Base-by-base conservation (phyloP, 768 basidiomycete species). In the Mrakia gelida region DNA sequence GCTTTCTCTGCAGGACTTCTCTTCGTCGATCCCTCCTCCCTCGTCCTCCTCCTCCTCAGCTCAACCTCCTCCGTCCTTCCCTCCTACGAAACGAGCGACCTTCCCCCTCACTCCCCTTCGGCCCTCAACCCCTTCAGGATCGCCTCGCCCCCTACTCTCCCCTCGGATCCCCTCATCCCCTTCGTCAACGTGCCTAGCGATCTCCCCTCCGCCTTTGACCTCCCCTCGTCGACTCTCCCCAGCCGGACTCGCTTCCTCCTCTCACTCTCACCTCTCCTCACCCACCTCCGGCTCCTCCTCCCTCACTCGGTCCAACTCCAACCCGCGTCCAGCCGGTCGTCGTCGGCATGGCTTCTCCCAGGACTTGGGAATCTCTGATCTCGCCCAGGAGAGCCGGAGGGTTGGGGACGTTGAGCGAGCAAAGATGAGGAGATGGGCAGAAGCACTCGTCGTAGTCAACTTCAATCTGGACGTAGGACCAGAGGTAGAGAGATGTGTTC, bases 381-480 rank as follows among this genome's bases (percentile, higher is more conserved):
- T 23, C 34, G 52, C 77, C 10, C 28, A 45, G 32, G 38, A 54
- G 34, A 41, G 59, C 23, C 23, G 28, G 49, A 38, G 43, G 30
- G 63, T 75, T 8, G 63, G 63, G 23, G 45, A 75, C n/a, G 67
- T 28, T 16, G 49, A 75, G 45, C 52, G 62, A 28, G 30, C 38
- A 6, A 67, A 32, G 54, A 30, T 78, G 61, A 71, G 52, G 28
- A 73, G 77, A 41, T 79, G 78, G 78, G 63, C 65, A 1, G n/a
- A 45, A 32, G 67, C 73, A 0, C 72, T 79, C 23, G 74, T 79
- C 15, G 54, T 75, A 49, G 61, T 75, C 68, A 75, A 75, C 71
- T 79, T 79, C 32, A 74, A 79, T 30, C 61, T 79, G 21, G 78
- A 79, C n/a, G 63, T 79, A 23, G 78, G 78, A 0, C 78, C 78